Evolutionary conservation across 495 filamentous ascomycete genomes (phyloP).

Genomic region (Talaromyces thailandensis): DNA sequence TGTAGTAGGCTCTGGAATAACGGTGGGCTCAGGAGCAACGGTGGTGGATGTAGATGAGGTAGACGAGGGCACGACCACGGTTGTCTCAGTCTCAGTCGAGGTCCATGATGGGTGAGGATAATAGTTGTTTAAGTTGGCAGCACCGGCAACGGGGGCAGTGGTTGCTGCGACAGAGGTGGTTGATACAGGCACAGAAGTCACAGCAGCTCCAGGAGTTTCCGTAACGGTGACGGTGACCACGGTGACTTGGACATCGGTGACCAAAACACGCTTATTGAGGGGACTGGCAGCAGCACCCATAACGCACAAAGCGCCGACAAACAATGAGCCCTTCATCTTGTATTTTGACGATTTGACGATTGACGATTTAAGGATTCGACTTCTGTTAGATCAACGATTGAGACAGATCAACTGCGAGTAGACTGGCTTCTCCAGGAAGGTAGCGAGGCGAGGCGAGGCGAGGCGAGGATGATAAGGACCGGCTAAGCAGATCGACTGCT

Average conservation of each 20-base stretch:
- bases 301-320: slow-evolving; percentile 53
- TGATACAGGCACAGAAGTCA: slow-evolving; percentile 5
- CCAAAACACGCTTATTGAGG: slow-evolving; percentile 43
- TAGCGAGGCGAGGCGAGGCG: slow-evolving; percentile 14
- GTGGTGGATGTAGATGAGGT: slow-evolving; percentile 9
- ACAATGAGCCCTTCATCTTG: slow-evolving; percentile 62
- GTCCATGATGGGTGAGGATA: neutral
- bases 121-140: slow-evolving; percentile 3
- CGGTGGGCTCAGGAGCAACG: slow-evolving; percentile 9
- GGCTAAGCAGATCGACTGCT: slow-evolving; percentile 3
- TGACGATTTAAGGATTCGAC: slow-evolving; percentile 4
- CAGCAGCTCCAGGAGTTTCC: slow-evolving; percentile 25
- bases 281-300: slow-evolving; percentile 52
- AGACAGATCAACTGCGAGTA: slow-evolving; percentile 14
- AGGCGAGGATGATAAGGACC: slow-evolving; percentile 12
- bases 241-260: slow-evolving; percentile 36
- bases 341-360: neutral
- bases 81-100: slow-evolving; percentile 2
- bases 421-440: slow-evolving; percentile 33
- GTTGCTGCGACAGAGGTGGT: slow-evolving; percentile 10
- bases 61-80: slow-evolving; percentile 8
- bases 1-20: slow-evolving; percentile 16
- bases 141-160: slow-evolving; percentile 7
- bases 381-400: slow-evolving; percentile 20
- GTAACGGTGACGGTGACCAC: slow-evolving; percentile 54